These are phyloP conservation scores for Thalassiosira livingstoniorum DNA, from an alignment of 352 stramenopile genomes.

Conservation along the genomic window DNA sequence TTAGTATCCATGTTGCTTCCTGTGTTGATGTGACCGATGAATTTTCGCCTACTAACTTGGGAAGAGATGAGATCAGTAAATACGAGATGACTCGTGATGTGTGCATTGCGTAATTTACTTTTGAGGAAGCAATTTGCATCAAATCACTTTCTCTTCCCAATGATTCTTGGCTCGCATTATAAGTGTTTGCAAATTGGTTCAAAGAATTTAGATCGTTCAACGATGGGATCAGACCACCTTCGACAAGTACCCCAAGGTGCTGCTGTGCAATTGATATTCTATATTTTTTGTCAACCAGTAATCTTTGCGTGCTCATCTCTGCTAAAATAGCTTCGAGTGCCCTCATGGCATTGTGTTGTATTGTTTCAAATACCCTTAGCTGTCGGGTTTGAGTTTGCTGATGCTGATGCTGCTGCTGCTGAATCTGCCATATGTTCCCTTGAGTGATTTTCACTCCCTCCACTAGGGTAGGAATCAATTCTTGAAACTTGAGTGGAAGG, in stretches of 20 bases:
- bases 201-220: slow-evolving; percentile 20
- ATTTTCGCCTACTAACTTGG: slow-evolving; percentile 36
- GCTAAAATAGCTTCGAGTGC: slow-evolving; percentile 39
- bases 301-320: slow-evolving; percentile 46
- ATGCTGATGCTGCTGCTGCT: slow-evolving; percentile 6
- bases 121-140: neutral
- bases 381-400: slow-evolving; percentile 6
- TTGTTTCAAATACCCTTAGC: slow-evolving; percentile 22
- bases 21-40: slow-evolving; percentile 2
- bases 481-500: slow-evolving; percentile 56
- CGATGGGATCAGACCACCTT: slow-evolving; percentile 36
- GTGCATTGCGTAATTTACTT: slow-evolving; percentile 40
- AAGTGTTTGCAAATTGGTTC: too few species aligned
- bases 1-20: too few species aligned
- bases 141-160: neutral
- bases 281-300: slow-evolving; percentile 60
- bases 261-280: slow-evolving; percentile 32
- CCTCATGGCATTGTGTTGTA: slow-evolving; percentile 45
- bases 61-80: slow-evolving; percentile 42
- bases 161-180: neutral
- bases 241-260: slow-evolving; percentile 44
- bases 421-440: neutral
- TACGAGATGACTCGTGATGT: slow-evolving; percentile 45
- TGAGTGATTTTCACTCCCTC: slow-evolving; percentile 19
- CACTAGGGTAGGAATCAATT: slow-evolving; percentile 56